Base-by-base conservation (phyloP, 1,284 basidiomycete genomes). In the Erythrobasidium hasegawianum region DNA sequence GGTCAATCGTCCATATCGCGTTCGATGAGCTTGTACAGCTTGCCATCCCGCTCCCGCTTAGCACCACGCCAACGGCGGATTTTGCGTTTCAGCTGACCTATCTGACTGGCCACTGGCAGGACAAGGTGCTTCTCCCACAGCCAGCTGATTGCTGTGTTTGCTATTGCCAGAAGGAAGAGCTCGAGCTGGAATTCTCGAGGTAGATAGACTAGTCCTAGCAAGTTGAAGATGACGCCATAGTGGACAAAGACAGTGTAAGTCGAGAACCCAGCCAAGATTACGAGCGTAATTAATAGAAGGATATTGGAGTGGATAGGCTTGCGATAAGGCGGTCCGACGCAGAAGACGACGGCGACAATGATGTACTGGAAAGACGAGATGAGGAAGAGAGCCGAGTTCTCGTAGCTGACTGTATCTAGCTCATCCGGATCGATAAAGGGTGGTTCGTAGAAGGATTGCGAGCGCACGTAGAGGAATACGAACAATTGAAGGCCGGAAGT, bases 281-380 rank as follows among this genome's bases (percentile, higher is more conserved):
- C 77, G 72, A 95, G 82, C 18, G 66, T 69, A 10, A 68, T 29
- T 20, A 70, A 87, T 86, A 83, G 76, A 83, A 96, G 87, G 69
- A 95, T 85, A 76, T 99, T 99, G 8, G 93, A 91, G 84, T 88
- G 95, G 81, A 98, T 90, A 16, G 92, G 85, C 77, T 89, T 88
- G 59, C 96, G 85, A 78, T 95, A 98, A 1, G 96, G 96, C 10
- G 94, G 93, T 0, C 96, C 96, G 71, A 97, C 97, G 76, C 89
- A 94, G 80, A 98, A 99, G 0, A 97, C 90, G 0, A 87, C 93
- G 10, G 94, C 95, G 8, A 97, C 90, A 45, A 97, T 82, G 72
- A 98, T 90, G 78, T 99, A 99, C 79, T 98, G 96, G 85, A 97
- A 98, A 70, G 90, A 95, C 2, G 94, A 97, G 57, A 97, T 83